A percentile compares a stretch with the other conserved stretches of the same genome.
phyloP scores from a whole-genome alignment of 176 grass and related monocot species.

The maize (Zea mays) region DNA sequence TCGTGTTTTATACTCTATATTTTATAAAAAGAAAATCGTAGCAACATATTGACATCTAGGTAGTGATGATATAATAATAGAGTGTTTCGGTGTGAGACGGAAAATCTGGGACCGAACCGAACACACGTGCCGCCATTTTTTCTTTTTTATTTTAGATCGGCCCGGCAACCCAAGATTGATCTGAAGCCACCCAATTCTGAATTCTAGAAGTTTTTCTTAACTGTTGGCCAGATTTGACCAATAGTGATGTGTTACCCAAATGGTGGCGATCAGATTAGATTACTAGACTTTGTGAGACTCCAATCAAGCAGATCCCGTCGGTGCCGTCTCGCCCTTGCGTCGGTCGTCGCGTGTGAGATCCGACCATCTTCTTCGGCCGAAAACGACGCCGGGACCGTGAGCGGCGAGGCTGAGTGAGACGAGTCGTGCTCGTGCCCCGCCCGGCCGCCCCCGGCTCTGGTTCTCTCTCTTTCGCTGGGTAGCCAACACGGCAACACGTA shows the following conservation, averaged over 20 bases:
- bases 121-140: background rate
- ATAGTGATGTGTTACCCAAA: constrained; percentile 22
- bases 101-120: background rate
- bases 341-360: background rate
- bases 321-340: constrained; percentile 2
- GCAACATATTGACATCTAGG: background rate
- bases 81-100: background rate
- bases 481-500: background rate
- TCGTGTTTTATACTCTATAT: no score
- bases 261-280: no score
- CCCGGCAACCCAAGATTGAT: background rate
- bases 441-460: background rate
- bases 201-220: background rate
- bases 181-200: background rate
- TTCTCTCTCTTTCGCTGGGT: background rate
- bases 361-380: background rate
- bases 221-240: background rate
- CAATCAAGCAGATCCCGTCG: background rate
- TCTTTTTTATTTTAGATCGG: background rate
- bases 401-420: background rate
- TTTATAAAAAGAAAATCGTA: constrained; percentile 7
- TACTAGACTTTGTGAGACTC: background rate
- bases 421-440: background rate
- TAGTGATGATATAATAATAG: background rate
- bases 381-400: constrained; percentile 5